These are phyloP conservation scores for Ophiocordyceps australis DNA, from an alignment of 2,329 filamentous ascomycete species.

Conservation along the genomic window DNA sequence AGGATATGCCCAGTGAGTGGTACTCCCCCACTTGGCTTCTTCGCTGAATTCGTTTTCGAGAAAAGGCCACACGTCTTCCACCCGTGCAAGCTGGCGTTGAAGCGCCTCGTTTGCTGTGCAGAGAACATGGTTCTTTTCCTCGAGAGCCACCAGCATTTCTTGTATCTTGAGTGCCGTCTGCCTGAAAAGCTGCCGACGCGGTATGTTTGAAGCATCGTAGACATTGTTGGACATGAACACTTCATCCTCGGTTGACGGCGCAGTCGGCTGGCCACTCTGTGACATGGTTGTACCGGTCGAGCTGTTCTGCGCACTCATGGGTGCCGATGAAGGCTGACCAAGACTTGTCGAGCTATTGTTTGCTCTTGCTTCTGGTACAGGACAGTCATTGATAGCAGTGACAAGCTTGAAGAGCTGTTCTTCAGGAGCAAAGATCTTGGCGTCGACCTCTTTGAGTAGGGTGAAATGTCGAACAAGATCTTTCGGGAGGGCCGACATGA, in stretches of 20 bases:
- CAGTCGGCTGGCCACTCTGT: conserved; percentile 18
- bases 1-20: conserved; percentile 88
- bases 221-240: conserved; percentile 21
- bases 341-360: conserved; percentile 24
- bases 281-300: conserved; percentile 6
- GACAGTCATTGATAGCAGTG: conserved; percentile 38
- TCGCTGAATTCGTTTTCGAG: conserved; percentile 83
- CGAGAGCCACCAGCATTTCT: conserved; percentile 75
- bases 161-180: conserved; percentile 62
- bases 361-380: conserved; percentile 24
- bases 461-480: conserved; percentile 94
- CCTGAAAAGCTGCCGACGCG: conserved; percentile 56
- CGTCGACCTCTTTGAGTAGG: conserved; percentile 90
- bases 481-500: conserved; percentile 79
- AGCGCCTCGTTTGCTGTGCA: conserved; percentile 83
- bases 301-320: conserved; percentile 32
- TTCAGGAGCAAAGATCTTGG: conserved; percentile 82
- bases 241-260: conserved; percentile 22
- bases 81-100: conserved; percentile 63
- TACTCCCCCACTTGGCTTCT: conserved; percentile 82
- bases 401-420: conserved; percentile 65
- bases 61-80: conserved; percentile 75
- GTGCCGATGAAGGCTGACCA: conserved; percentile 21
- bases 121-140: conserved; percentile 96
- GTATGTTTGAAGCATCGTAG: conserved; percentile 39